Percentiles rank a stretch among this genome's conserved stretches.
Evolutionary conservation across 1,139 yeast species (phyloP).

Genomic region (Geotrichum carabidarum): DNA sequence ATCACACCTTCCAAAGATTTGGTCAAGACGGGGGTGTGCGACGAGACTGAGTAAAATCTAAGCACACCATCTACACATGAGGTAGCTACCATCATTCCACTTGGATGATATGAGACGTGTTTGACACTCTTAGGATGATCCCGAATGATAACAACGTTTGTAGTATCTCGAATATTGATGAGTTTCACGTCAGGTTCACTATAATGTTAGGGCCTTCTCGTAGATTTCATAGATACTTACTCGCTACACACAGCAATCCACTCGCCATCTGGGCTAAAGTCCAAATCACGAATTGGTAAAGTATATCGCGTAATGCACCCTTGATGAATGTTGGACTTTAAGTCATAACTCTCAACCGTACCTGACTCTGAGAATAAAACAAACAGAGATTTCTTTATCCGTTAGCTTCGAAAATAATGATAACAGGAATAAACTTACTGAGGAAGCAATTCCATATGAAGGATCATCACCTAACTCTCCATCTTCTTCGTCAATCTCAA

Average conservation of each 20-base stretch:
- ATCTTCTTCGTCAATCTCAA: slow-evolving; percentile 34
- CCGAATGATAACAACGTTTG: slow-evolving; percentile 15
- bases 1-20: slow-evolving; percentile 42
- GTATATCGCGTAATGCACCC: slow-evolving; percentile 39
- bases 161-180: slow-evolving; percentile 9
- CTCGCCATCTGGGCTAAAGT: slow-evolving; percentile 65
- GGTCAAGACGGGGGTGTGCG: slow-evolving; percentile 39
- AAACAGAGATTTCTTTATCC: slow-evolving; percentile 24
- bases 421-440: slow-evolving; percentile 20
- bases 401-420: slow-evolving; percentile 5
- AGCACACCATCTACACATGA: slow-evolving; percentile 65
- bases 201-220: not conserved
- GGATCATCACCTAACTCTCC: slow-evolving; percentile 17
- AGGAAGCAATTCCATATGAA: slow-evolving; percentile 8
- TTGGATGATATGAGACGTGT: slow-evolving; percentile 56
- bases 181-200: slow-evolving; percentile 11
- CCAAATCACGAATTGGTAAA: slow-evolving; percentile 61
- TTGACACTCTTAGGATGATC: slow-evolving; percentile 51
- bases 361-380: slow-evolving; percentile 40
- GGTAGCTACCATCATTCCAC: slow-evolving; percentile 56
- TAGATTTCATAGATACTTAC: slow-evolving; percentile 2
- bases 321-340: slow-evolving; percentile 26
- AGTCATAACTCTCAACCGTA: slow-evolving; percentile 33
- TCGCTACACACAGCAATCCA: slow-evolving; percentile 73
- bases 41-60: slow-evolving; percentile 56